These are phyloP conservation scores for Xylogone sp. DNA, from an alignment of 2,329 filamentous ascomycete genomes.

Conservation along the genomic window DNA sequence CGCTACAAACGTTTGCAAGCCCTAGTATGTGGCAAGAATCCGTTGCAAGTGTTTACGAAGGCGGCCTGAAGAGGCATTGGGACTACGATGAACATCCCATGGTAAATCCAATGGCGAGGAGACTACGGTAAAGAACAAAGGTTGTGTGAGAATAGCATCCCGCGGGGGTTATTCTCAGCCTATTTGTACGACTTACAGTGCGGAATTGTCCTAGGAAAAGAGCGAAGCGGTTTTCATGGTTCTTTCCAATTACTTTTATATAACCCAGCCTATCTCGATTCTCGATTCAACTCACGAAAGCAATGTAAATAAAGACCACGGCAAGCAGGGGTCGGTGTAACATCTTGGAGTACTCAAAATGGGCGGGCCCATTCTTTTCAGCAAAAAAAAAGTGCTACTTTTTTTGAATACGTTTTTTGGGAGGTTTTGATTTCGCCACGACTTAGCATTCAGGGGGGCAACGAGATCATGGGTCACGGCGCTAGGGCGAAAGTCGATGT, in stretches of 20 bases:
- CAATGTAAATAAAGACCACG: neutral
- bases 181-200: neutral
- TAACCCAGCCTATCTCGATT: too few relatives aligned
- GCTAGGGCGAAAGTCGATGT: neutral
- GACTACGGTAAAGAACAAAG: slow-evolving; percentile 19
- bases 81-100: slow-evolving; percentile 34
- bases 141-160: neutral
- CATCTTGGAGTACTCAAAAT: neutral
- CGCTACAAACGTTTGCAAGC: slow-evolving; percentile 59
- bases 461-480: neutral
- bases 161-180: neutral
- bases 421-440: neutral
- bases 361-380: neutral
- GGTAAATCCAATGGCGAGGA: slow-evolving; percentile 16
- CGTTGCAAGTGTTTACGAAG: slow-evolving; percentile 65
- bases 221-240: neutral
- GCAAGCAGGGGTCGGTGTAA: neutral
- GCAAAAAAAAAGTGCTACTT: neutral
- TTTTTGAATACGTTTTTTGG: neutral
- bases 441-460: neutral
- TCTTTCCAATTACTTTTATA: too few relatives aligned
- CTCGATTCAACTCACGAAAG: neutral
- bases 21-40: slow-evolving; percentile 73
- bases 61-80: slow-evolving; percentile 60
- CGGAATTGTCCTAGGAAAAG: neutral